Evolutionary conservation across 1,139 yeast genomes (phyloP), one percentile per base, ranked within the genome.

Genomic region (Taphrina wiesneri): DNA sequence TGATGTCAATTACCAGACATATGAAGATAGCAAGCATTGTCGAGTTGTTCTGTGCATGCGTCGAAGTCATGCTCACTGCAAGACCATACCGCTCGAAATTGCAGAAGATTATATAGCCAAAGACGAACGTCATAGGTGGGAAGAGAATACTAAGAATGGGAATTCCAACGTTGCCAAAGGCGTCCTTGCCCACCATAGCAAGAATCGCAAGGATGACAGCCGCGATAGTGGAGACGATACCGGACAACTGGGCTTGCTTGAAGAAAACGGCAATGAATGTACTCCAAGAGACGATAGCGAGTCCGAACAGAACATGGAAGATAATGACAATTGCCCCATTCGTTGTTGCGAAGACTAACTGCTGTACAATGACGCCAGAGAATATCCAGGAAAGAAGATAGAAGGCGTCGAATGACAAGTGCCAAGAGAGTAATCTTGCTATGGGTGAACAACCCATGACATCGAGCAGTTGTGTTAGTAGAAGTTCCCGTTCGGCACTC

Each of bases 101-200:
- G 46, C 54, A 36, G 21, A 59, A 47, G 36, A 51, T 5, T n/a
- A 61, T 73, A 26, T 75, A 64, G 66, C 73, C 75, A 63, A 72
- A 76, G 25, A 75, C 70, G 65, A 75, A 77, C 67, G 74, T 74
- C 73, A 75, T 73, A 2, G 78, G 78, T 13, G 79, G 78, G 68
- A 77, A 77, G 13, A 77, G 56, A 56, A 74, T 72, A 2, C 77
- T 73, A 30, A 77, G 68, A 0, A 71, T 74, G 56, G 75, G 74
- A 21, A 39, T 54, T 11, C 46, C 59, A 6, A 75, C 72, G 0
- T 74, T 72, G 4, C 72, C 76, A 7, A 71, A 57, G 23, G 70
- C 67, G 46, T 41, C 74, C 71, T 62, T 75, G 76, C 52, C 53
- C 5, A 77, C 72, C 17, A 76, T 74, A 1, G 75, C 72, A 67